Percentiles rank a stretch among this genome's conserved stretches.
Evolutionary conservation across 306 rosid genomes (phyloP).

Genomic region (Fagus sylvatica): DNA sequence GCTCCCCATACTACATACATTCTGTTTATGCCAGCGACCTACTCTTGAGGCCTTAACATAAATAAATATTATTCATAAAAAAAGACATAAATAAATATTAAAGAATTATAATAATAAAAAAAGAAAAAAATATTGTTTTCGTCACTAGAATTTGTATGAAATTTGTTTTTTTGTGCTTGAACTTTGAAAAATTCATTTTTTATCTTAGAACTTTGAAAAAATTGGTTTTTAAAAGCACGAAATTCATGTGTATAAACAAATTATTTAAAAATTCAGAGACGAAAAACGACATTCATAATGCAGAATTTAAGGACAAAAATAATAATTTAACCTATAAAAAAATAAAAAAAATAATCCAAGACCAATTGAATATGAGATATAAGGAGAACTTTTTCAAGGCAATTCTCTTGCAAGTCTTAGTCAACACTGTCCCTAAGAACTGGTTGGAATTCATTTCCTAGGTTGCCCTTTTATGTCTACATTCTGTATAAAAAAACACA

Average conservation of each 20-base stretch:
- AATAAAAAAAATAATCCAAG: background rate
- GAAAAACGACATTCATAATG: too few relatives aligned
- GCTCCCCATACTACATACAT: background rate
- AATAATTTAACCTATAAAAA: background rate
- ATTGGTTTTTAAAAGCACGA: too few relatives aligned
- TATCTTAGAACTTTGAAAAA: too few relatives aligned
- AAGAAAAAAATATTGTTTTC: background rate
- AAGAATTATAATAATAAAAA: background rate
- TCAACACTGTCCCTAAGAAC: conserved; percentile 35
- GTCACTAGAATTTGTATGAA: too few relatives aligned
- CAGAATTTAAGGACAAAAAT: too few relatives aligned
- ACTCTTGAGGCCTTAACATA: background rate
- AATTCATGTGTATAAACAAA: too few relatives aligned
- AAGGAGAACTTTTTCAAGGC: conserved; percentile 25
- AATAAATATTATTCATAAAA: background rate
- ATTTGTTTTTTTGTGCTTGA: too few relatives aligned
- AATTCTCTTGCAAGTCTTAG: conserved; percentile 23
- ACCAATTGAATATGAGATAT: conserved; percentile 15
- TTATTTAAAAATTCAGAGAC: too few relatives aligned
- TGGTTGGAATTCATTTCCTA: conserved; percentile 44
- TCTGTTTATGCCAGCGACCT: background rate
- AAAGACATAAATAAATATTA: background rate
- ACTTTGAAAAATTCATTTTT: too few relatives aligned
- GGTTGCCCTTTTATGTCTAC: conserved; percentile 48
- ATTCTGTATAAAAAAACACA: conserved; percentile 27